Conservation (phyloP, 73 alveolate species). For the Paramecium pentaurelia region DNA sequence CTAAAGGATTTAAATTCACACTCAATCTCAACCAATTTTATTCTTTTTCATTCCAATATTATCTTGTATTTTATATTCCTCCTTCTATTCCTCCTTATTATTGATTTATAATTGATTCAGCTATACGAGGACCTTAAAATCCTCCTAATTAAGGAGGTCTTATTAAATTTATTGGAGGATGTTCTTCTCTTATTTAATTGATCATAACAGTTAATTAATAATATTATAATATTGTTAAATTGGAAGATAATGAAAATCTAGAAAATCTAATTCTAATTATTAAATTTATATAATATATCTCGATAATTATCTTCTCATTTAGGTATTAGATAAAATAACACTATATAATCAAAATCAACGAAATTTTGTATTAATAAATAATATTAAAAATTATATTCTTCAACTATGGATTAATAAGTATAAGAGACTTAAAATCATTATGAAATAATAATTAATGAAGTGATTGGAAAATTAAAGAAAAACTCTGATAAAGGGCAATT, state of each 20-base stretch:
- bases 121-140: background rate
- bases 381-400: background rate
- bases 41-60: slow-evolving; percentile 46
- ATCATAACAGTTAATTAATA: background rate
- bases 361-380: background rate
- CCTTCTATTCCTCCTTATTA: background rate
- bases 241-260: background rate
- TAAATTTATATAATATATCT: background rate
- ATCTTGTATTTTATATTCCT: background rate
- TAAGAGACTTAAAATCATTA: background rate
- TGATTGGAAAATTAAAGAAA: background rate
- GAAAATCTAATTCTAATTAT: background rate
- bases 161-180: background rate
- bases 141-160: background rate
- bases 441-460: background rate
- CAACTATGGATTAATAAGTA: background rate
- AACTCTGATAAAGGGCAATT: background rate
- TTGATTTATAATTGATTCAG: background rate
- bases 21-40: slow-evolving; percentile 23
- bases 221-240: background rate
- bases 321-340: background rate
- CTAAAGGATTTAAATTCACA: slow-evolving; percentile 11
- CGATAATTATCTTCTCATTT: background rate
- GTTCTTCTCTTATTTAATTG: background rate
- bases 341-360: background rate